Conservation (phyloP, 1,284 basidiomycete genomes). For the Leccinum fallax region DNA sequence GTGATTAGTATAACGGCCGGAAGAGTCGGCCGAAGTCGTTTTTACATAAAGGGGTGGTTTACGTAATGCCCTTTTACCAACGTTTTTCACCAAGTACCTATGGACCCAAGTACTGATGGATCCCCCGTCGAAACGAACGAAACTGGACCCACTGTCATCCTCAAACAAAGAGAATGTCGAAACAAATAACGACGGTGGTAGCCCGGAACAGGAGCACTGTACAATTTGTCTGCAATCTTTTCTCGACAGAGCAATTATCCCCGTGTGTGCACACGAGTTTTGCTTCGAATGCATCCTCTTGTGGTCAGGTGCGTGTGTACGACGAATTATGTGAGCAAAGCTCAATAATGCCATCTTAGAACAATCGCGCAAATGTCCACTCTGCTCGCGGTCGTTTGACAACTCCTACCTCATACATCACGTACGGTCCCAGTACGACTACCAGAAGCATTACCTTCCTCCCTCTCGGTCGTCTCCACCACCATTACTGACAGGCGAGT, state of each 20-base stretch:
- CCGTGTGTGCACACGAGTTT: slow-evolving; percentile 84
- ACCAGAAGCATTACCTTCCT: slow-evolving; percentile 76
- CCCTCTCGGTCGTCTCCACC: slow-evolving; percentile 62
- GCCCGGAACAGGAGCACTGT: slow-evolving; percentile 44
- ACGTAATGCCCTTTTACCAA: not conserved
- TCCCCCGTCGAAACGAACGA: slow-evolving; percentile 33
- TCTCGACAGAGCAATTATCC: slow-evolving; percentile 77
- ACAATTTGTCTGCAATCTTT: slow-evolving; percentile 79
- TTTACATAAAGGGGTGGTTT: not conserved
- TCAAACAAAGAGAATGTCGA: not conserved
- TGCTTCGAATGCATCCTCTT: slow-evolving; percentile 86
- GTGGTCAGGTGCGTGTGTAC: slow-evolving; percentile 66
- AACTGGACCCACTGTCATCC: slow-evolving; percentile 28
- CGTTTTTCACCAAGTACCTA: not conserved
- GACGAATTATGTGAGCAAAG: not conserved
- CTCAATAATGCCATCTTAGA: slow-evolving; percentile 39
- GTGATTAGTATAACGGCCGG: too few relatives aligned
- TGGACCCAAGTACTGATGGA: not conserved
- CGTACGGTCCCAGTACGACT: slow-evolving; percentile 75
- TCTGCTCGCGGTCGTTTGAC: slow-evolving; percentile 77
- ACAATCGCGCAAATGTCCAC: slow-evolving; percentile 77
- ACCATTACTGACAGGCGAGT: slow-evolving; percentile 36
- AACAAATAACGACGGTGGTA: not conserved
- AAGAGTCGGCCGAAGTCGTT: too few relatives aligned
- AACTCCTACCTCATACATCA: slow-evolving; percentile 77